Base-by-base conservation (phyloP, 2,329 filamentous ascomycete genomes). In the Cryphonectria naterciae region DNA sequence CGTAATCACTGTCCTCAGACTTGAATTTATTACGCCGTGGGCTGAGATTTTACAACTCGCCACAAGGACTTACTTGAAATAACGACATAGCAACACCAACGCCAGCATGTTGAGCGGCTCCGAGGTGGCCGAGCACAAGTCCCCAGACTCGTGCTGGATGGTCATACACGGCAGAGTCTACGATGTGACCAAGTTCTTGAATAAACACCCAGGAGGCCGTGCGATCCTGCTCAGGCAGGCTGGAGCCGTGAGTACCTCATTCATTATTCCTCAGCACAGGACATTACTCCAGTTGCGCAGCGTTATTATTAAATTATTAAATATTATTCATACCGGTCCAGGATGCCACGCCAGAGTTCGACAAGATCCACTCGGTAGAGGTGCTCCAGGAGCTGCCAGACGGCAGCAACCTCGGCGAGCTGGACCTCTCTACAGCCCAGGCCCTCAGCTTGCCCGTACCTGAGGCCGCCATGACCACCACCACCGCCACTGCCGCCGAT, bases 161-260 rank as follows among this genome's bases (percentile, higher is more conserved):
- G 80, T 83, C 52, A 69, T 80, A 69, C 68, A 77, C 67, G 72
- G 70, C 41, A 77, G 76, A 64, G 77, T 77, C 46, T 80, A 81
- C 77, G 81, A 83, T 73, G 78, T 82, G 56, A 82, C 81, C 13
- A 74, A 75, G 39, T 83, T 82, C 64, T 70, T 83, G 13, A 69
- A 75, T 41, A 70, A 75, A 37, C 79, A 80, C 52, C 78, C 79
- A 2, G 78, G 78, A 39, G 78, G 78, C n/a, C 72, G 75, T 11
- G 75, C 76, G 2, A 74, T 79, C 19, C 65, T 80, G 15, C 70
- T 80, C 15, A 76, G 71, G 49, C 76, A 79, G 63, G 77, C 75
- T 52, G 78, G 78, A 32, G 71, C 74, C 32, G 79, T 80, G 75
- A 70, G 78, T 73, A n/a, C 37, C 37, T 37, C 2, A 39, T 39